Conservation (phyloP, 306 rosid genomes). For the Prunus fruticosa region DNA sequence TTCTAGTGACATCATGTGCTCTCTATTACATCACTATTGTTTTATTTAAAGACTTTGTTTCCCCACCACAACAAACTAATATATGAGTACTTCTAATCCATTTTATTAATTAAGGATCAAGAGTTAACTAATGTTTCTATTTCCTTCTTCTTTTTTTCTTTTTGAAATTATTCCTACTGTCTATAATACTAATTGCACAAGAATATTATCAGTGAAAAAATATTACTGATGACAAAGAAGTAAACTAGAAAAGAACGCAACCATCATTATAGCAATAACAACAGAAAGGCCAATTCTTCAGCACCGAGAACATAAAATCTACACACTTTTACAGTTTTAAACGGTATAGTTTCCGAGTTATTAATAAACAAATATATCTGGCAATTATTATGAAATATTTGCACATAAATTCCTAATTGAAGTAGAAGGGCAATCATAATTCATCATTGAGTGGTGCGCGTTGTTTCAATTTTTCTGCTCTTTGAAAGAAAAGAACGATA, state of each 20-base stretch:
- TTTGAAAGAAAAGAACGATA: too few relatives aligned
- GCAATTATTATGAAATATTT: background rate
- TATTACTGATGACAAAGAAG: background rate
- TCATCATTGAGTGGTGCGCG: too few relatives aligned
- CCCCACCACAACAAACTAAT: background rate
- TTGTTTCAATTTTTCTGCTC: too few relatives aligned
- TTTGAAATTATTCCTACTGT: background rate
- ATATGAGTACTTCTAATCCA: background rate
- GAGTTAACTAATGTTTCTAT: background rate
- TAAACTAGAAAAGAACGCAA: background rate
- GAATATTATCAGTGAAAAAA: background rate
- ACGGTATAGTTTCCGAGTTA: background rate
- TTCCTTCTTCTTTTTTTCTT: background rate
- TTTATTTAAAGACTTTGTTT: too few relatives aligned
- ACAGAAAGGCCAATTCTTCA: background rate
- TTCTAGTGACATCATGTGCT: too few relatives aligned
- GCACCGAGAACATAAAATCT: background rate
- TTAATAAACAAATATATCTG: background rate
- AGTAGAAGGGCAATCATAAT: background rate
- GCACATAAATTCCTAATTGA: background rate
- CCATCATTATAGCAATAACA: background rate
- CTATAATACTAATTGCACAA: background rate
- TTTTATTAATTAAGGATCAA: background rate
- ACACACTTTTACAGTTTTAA: background rate
- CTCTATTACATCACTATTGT: too few relatives aligned